A percentile compares a stretch with the other conserved stretches of the same genome.
Conservation (phyloP, 148 eudicot species). For the Beta vulgaris region DNA sequence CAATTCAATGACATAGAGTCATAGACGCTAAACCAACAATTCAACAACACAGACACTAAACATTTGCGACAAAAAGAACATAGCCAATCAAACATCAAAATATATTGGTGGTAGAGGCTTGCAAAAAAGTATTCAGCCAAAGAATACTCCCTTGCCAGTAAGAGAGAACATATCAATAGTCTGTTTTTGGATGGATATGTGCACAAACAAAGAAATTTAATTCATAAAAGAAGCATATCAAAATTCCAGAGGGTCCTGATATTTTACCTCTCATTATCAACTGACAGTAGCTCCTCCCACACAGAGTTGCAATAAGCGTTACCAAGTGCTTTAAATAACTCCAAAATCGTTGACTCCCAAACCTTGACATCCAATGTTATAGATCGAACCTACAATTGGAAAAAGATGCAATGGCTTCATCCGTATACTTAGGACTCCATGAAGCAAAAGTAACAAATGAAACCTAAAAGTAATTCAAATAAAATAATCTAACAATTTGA, state of each 20-base stretch:
- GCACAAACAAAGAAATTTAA: neutral
- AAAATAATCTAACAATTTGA: neutral
- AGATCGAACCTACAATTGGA: slow-evolving; percentile 66
- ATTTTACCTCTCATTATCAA: slow-evolving; percentile 48
- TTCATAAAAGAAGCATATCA: neutral
- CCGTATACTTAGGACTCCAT: neutral
- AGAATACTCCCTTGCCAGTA: neutral
- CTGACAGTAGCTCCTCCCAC: slow-evolving; percentile 72
- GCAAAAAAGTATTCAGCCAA: neutral
- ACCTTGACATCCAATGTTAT: slow-evolving; percentile 87
- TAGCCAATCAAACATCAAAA: neutral
- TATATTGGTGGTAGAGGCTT: neutral
- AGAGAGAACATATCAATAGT: neutral
- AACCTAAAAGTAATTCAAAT: neutral
- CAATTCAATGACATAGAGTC: neutral
- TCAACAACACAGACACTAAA: neutral
- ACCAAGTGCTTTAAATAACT: slow-evolving; percentile 66
- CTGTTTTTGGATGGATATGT: neutral
- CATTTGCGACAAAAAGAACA: too few relatives aligned
- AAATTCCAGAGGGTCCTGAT: neutral
- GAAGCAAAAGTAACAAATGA: neutral
- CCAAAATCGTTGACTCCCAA: slow-evolving; percentile 82
- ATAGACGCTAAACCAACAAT: too few relatives aligned
- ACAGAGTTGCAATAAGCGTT: slow-evolving; percentile 77
- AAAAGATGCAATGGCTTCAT: slow-evolving; percentile 3